phyloP scores from a whole-genome alignment of 441 rosid genomes.

The Adansonia rubrostipa region DNA sequence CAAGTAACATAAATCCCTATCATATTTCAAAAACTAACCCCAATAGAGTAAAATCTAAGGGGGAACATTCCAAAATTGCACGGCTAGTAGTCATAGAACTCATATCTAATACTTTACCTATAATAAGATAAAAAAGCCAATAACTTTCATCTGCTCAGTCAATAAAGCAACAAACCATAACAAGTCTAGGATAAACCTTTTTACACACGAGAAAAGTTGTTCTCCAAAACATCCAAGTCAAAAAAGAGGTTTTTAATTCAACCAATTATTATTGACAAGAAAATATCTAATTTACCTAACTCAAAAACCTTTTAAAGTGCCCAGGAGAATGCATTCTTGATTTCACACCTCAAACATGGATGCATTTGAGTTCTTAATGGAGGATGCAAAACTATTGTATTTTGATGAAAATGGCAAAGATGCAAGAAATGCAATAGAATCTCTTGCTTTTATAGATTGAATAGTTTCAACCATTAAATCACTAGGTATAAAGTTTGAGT shows the following conservation, averaged over 20 bases:
- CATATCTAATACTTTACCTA: neutral
- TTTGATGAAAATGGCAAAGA: conserved; percentile 32
- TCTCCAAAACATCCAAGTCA: neutral
- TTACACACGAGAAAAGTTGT: neutral
- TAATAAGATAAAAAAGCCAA: too few species aligned
- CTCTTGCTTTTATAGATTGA: conserved; percentile 25
- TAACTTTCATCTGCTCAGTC: too few species aligned
- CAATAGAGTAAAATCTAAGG: neutral
- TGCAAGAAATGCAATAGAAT: conserved; percentile 31
- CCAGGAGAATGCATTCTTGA: neutral
- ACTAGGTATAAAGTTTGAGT: conserved; percentile 28
- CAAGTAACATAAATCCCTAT: neutral
- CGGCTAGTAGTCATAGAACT: neutral
- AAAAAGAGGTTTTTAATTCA: neutral
- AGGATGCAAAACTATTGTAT: conserved; percentile 31
- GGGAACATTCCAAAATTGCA: neutral
- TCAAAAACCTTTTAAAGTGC: neutral
- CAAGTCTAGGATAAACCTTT: too few species aligned
- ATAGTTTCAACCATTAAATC: conserved; percentile 27
- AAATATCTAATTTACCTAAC: neutral
- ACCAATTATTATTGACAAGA: neutral
- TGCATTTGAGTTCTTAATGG: conserved; percentile 24
- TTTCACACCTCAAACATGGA: conserved; percentile 47
- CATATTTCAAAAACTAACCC: neutral
- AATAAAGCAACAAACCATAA: too few species aligned